Conservation (phyloP, 169 alveolate genomes). For the Cryptosporidium baileyi region DNA sequence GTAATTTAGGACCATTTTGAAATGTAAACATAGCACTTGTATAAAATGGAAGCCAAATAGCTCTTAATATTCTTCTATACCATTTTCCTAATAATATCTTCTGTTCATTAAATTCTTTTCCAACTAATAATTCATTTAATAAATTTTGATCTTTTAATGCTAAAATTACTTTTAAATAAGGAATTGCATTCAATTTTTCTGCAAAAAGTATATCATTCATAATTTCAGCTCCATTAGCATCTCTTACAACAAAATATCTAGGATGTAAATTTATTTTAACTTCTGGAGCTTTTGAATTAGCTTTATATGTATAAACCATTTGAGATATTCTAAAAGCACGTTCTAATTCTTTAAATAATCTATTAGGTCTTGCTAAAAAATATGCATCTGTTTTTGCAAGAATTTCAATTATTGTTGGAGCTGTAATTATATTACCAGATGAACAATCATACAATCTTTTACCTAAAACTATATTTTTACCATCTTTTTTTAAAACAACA, state of each 20-base stretch:
- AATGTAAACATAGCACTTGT: slow-evolving; percentile 55
- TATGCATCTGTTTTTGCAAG: slow-evolving; percentile 55
- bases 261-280: slow-evolving; percentile 37
- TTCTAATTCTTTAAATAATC: slow-evolving; percentile 36
- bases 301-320: slow-evolving; percentile 5
- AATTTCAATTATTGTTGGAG: neutral
- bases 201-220: slow-evolving; percentile 41
- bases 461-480: slow-evolving; percentile 8
- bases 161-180: slow-evolving; percentile 31
- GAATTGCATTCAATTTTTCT: slow-evolving; percentile 46
- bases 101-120: slow-evolving; percentile 43
- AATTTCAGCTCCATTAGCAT: slow-evolving; percentile 2
- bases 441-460: slow-evolving; percentile 37
- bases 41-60: slow-evolving; percentile 64
- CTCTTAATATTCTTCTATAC: slow-evolving; percentile 56
- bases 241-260: slow-evolving; percentile 7
- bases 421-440: neutral
- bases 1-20: slow-evolving; percentile 49
- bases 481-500: slow-evolving; percentile 20
- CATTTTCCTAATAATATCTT: slow-evolving; percentile 34
- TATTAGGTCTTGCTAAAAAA: slow-evolving; percentile 12
- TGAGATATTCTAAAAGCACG: slow-evolving; percentile 52
- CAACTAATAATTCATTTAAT: slow-evolving; percentile 15
- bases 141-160: slow-evolving; percentile 13
- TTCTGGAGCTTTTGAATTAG: slow-evolving; percentile 48